A percentile compares a stretch with the other conserved stretches of the same genome.
Evolutionary conservation across 2,329 filamentous ascomycete genomes (phyloP).

Genomic region (Claviceps arundinis): DNA sequence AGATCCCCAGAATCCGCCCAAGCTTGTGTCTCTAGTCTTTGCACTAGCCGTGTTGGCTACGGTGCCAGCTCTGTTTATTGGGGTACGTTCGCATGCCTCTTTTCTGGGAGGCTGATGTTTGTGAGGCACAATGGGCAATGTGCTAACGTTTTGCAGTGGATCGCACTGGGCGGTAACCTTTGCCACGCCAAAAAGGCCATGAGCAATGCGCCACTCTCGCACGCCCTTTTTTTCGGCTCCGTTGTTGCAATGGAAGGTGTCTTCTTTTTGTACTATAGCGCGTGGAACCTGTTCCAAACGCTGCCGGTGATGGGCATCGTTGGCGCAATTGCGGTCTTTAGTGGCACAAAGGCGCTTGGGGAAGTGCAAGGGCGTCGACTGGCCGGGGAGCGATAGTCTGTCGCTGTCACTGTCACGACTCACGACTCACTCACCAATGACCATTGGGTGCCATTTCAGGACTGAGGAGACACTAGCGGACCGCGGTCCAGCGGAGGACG

Average conservation of each 20-base stretch:
- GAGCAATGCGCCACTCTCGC: constrained; percentile 62
- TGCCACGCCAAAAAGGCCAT: constrained; percentile 66
- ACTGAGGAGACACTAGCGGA: no score
- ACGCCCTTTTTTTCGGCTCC: constrained; percentile 75
- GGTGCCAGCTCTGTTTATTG: constrained; percentile 58
- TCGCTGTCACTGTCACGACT: background rate
- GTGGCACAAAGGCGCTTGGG: constrained; percentile 76
- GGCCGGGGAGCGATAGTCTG: constrained; percentile 48
- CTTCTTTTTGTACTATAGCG: constrained; percentile 88
- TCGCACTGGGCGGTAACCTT: constrained; percentile 68
- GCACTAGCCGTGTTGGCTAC: constrained; percentile 57
- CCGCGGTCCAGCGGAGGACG: no score
- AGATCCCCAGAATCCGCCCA: constrained; percentile 69
- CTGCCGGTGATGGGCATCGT: constrained; percentile 61
- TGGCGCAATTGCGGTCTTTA: constrained; percentile 62
- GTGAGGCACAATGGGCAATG: background rate
- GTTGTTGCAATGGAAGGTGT: constrained; percentile 78
- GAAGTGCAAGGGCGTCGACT: constrained; percentile 85
- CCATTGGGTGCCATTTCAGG: no score
- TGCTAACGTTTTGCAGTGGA: constrained; percentile 48
- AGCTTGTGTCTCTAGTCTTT: constrained; percentile 68
- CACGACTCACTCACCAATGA: no score
- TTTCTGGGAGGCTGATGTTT: no score
- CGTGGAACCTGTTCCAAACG: constrained; percentile 83
- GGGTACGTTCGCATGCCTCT: constrained; percentile 30